Evolutionary conservation across 805 yeast species (phyloP).

Genomic region (Candida railenensis): DNA sequence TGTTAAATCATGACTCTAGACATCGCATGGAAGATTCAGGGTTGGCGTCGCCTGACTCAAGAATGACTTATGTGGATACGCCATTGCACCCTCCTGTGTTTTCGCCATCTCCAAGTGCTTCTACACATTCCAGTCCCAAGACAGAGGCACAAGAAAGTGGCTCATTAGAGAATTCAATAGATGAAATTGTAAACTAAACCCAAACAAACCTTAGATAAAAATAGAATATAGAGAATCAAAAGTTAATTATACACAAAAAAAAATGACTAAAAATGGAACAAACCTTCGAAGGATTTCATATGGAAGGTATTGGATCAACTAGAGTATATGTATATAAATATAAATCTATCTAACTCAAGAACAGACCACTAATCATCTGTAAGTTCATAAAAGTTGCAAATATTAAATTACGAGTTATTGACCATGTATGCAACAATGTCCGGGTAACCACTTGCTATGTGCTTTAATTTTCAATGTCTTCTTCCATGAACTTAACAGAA

Average conservation of each 20-base stretch:
- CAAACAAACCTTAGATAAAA: background rate
- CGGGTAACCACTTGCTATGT: background rate
- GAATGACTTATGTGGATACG: background rate
- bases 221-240: background rate
- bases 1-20: background rate
- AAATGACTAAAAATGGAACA: background rate
- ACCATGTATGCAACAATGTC: background rate
- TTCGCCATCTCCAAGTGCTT: slow-evolving; percentile 14
- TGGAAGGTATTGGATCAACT: too few relatives aligned
- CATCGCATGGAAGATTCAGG: background rate
- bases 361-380: too few relatives aligned
- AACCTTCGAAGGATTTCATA: too few relatives aligned
- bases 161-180: background rate
- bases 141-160: slow-evolving; percentile 17
- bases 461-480: background rate
- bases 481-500: background rate
- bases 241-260: background rate
- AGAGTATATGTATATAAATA: too few relatives aligned
- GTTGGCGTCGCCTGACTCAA: background rate
- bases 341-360: too few relatives aligned
- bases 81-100: slow-evolving; percentile 1
- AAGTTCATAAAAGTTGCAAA: too few relatives aligned
- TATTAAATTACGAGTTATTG: too few relatives aligned
- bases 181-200: slow-evolving; percentile 9
- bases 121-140: background rate